Evolutionary conservation across 2,329 filamentous ascomycete genomes (phyloP).

Genomic region (Lithohypha guttulata): DNA sequence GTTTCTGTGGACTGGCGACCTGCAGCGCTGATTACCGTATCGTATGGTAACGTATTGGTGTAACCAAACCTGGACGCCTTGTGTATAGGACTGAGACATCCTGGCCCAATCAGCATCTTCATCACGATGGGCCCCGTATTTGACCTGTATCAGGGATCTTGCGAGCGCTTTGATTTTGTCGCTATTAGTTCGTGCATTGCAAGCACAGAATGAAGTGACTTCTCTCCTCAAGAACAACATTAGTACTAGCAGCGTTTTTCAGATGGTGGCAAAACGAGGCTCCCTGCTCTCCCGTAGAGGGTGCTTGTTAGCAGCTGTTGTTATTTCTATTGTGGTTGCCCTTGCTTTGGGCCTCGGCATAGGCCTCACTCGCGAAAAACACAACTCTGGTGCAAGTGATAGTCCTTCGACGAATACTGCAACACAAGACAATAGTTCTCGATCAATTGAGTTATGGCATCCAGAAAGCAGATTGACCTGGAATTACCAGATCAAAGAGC

Average conservation of each 20-base stretch:
- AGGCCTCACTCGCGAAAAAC: conserved; percentile 34
- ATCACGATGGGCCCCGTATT: too few species aligned
- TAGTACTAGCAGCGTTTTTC: not conserved
- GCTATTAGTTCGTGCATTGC: too few species aligned
- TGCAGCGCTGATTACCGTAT: too few species aligned
- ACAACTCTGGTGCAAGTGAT: conserved; percentile 19
- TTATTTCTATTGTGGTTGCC: conserved; percentile 29
- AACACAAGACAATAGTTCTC: conserved; percentile 11
- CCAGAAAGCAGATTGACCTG: conserved; percentile 44
- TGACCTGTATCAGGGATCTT: too few species aligned
- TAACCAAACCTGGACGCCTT: too few species aligned
- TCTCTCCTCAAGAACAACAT: too few species aligned
- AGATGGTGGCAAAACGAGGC: not conserved
- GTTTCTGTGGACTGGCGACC: too few species aligned
- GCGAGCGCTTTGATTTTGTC: too few species aligned
- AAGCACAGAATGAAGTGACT: too few species aligned
- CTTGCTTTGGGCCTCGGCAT: conserved; percentile 48
- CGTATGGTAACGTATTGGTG: too few species aligned
- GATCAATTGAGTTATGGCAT: conserved; percentile 36
- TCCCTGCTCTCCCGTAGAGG: not conserved
- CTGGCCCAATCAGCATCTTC: too few species aligned
- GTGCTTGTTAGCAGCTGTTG: not conserved
- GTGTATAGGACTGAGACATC: too few species aligned
- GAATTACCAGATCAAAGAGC: conserved; percentile 48
- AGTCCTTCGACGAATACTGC: conserved; percentile 19